Evolutionary conservation across 106 monocot species (phyloP), one percentile per base, ranked within the genome.

Genomic region (Acanthochlamys bracteata): DNA sequence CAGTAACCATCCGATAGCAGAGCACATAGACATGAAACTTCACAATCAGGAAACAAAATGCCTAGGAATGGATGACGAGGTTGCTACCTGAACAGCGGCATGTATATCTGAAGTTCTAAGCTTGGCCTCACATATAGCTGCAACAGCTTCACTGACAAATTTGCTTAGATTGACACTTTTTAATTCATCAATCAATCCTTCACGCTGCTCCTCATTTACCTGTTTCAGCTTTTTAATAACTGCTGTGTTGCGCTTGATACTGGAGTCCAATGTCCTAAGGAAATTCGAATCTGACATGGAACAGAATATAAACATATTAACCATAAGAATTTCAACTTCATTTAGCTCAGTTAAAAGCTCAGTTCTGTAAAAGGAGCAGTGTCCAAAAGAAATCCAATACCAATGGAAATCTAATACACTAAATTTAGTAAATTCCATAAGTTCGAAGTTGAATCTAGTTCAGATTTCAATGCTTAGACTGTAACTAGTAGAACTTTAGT

Each of bases 91-190:
- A 52, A 91, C 96, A 67, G 96, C 91, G 53, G 96, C 84, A 80
- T 87, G 88, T 68, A 96, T 91, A 67, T 96, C 96, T 66, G 96
- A 83, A 11, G 88, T 69, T 61, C 71, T 84, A 59, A 96, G 88
- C 69, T 91, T 96, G 11, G 88, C 84, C 49, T 91, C 96, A 75
- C 91, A 91, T 19, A 96, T 96, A 65, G 86, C 84, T 74, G 84
- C 80, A 17, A 85, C 96, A 51, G 96, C 96, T 83, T 96, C 96
- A 70, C 88, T 96, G 71, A 96, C 96, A 77, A 96, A 96, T 73
- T 88, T 96, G 74, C 96, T 96, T 33, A 96, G 78, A 69, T 96
- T 96, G 42, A 96, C 88, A 76, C 75, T 85, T 79, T 73, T 91
- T 42, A 96, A 17, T 49, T 96, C 96, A 68, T 96, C 96, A 53